Evolutionary conservation across 345 rosid species (phyloP).

Genomic region (Limnanthes douglasii): DNA sequence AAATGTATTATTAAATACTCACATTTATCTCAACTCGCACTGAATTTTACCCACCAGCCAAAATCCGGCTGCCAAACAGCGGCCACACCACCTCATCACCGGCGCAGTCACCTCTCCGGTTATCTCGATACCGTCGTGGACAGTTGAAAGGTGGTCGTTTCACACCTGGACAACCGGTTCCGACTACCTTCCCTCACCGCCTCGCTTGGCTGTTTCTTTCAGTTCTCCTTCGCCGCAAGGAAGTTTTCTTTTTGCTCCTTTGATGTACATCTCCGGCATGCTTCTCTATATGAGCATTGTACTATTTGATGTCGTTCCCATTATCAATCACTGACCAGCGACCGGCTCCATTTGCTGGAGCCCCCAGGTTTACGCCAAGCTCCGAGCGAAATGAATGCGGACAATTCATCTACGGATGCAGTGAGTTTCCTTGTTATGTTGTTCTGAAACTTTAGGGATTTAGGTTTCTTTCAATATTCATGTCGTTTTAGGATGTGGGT

Average conservation of each 20-base stretch:
- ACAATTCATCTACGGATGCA: constrained; percentile 86
- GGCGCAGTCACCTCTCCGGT: constrained; percentile 81
- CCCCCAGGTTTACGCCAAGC: constrained; percentile 80
- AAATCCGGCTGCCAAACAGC: constrained; percentile 69
- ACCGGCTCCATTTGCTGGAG: constrained; percentile 87
- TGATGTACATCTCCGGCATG: constrained; percentile 89
- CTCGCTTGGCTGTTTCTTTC: constrained; percentile 78
- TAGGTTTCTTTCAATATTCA: too few relatives aligned
- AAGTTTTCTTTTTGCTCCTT: constrained; percentile 80
- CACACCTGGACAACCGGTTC: constrained; percentile 27
- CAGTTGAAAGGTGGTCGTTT: constrained; percentile 50
- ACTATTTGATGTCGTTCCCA: constrained; percentile 70
- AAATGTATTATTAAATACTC: too few relatives aligned
- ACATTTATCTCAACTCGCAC: too few relatives aligned
- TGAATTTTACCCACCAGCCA: too few relatives aligned
- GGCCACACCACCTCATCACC: constrained; percentile 96
- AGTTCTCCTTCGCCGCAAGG: constrained; percentile 92
- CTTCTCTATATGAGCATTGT: constrained; percentile 88
- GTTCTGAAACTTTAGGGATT: constrained; percentile 6
- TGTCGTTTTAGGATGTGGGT: not conserved
- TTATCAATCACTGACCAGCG: constrained; percentile 42
- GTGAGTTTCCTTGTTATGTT: constrained; percentile 19
- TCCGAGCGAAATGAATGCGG: constrained; percentile 76
- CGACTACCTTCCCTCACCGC: constrained; percentile 63
- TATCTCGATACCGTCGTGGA: constrained; percentile 69